Conservation (phyloP, 2,329 filamentous ascomycete species). For the Penicillium sclerotiorum region DNA sequence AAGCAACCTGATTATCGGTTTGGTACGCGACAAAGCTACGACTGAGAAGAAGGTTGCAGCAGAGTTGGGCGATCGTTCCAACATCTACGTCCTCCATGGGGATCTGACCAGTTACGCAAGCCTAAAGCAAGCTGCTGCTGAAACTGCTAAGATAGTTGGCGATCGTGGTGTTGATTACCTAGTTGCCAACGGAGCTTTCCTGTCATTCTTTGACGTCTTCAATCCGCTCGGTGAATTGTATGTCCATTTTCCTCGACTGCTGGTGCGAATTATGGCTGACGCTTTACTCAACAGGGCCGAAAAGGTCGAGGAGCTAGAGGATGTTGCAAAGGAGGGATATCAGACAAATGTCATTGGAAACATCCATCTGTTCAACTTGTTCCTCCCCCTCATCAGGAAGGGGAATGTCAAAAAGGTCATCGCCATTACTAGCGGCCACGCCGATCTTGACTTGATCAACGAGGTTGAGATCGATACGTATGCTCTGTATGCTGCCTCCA, state of each 20-base stretch:
- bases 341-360: slow-evolving; percentile 54
- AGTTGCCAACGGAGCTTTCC: neutral
- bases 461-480: slow-evolving; percentile 38
- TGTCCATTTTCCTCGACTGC: neutral
- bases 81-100: slow-evolving; percentile 52
- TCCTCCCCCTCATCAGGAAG: slow-evolving; percentile 56
- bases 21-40: slow-evolving; percentile 51
- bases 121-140: slow-evolving; percentile 36
- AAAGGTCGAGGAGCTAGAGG: neutral
- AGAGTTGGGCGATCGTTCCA: slow-evolving; percentile 44
- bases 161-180: slow-evolving; percentile 18
- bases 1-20: slow-evolving; percentile 50
- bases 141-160: slow-evolving; percentile 37
- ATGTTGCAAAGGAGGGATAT: neutral
- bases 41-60: slow-evolving; percentile 49
- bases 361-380: slow-evolving; percentile 57
- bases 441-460: slow-evolving; percentile 50
- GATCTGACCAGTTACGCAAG: slow-evolving; percentile 47
- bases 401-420: slow-evolving; percentile 59
- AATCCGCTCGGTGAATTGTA: neutral
- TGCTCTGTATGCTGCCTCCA: slow-evolving; percentile 52
- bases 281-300: neutral
- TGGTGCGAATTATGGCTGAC: neutral
- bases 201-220: neutral
- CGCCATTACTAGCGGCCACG: slow-evolving; percentile 52